Base-by-base conservation (phyloP, 345 rosid species). In the Citrus glauca region DNA sequence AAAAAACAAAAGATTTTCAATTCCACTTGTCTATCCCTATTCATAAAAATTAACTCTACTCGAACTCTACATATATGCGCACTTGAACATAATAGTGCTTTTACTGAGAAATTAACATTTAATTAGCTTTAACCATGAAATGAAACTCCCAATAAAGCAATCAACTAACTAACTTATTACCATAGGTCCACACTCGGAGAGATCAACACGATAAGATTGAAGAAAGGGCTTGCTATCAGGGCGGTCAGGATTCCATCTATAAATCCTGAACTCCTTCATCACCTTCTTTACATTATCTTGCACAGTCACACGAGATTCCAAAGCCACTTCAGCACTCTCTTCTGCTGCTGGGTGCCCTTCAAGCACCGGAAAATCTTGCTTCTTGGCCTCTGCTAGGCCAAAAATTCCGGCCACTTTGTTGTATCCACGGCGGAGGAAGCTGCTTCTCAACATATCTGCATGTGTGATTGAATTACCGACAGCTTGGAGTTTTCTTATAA, bases 141-240 rank as follows among this genome's bases (percentile, higher is more conserved):
- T 3, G 56, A 10, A 24, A 71, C 65, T 14, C 53, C 22, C 16
- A 48, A 16, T 32, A 7, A 48, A 76, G 59, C 71, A 62, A 62
- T 22, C 28, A 35, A 33, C 38, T 6, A 75, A 7, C 14, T 25
- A 50, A 48, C 14, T 19, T 32, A 35, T 9, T 50, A 83, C 90
- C 91, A 90, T 87, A 6, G 91, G 92, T 7, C 95, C 92, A 53
- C 95, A 90, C 4, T 63, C 60, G 79, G 89, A 84, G 74, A 92
- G 88, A 77, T 94, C 86, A 0, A 94, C 71, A 16, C 66, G 76
- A 81, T 67, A 90, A 63, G 94, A 88, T 35, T 90, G 93, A 57
- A 92, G 93, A 77, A 66, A 88, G 9, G 95, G 95, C 74, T 84
- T 93, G 40, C 30, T 69, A 79, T 80, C 76, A 53, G 88, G 93